These are phyloP conservation scores for Termitomyces sp. DNA, from an alignment of 768 basidiomycete genomes.

Conservation along the genomic window DNA sequence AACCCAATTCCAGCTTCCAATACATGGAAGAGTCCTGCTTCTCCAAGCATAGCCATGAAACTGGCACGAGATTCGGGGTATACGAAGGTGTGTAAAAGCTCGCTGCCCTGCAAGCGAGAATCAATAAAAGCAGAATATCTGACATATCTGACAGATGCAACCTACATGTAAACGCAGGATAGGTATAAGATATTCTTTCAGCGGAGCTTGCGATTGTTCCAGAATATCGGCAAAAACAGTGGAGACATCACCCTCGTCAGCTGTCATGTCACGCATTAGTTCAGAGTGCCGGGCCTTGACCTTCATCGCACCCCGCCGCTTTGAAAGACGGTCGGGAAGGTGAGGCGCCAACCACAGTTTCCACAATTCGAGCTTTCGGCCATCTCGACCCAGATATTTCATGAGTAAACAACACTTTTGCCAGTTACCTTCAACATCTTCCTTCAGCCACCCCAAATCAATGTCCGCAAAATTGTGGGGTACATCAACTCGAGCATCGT, in stretches of 20 bases:
- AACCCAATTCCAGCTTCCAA: conserved; percentile 29
- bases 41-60: conserved; percentile 54
- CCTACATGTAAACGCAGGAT: conserved; percentile 63
- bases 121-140: neutral
- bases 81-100: conserved; percentile 57
- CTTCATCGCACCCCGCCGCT: neutral
- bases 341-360: conserved; percentile 50
- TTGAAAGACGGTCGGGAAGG: neutral
- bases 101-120: conserved; percentile 39
- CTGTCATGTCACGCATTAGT: conserved; percentile 42
- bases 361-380: conserved; percentile 77
- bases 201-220: conserved; percentile 21
- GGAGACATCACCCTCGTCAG: conserved; percentile 26
- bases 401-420: conserved; percentile 49
- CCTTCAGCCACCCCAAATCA: conserved; percentile 53
- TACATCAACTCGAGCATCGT: conserved; percentile 10
- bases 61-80: conserved; percentile 75
- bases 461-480: conserved; percentile 12
- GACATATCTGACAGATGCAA: neutral
- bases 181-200: conserved; percentile 41
- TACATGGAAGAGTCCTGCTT: conserved; percentile 40
- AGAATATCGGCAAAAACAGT: conserved; percentile 20
- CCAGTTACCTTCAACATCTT: conserved; percentile 56
- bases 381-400: conserved; percentile 56
- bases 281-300: conserved; percentile 24